Percentiles rank a stretch among this genome's conserved stretches.
phyloP scores from a whole-genome alignment of 2,329 filamentous ascomycete genomes.

The Xylariaceae sp. region DNA sequence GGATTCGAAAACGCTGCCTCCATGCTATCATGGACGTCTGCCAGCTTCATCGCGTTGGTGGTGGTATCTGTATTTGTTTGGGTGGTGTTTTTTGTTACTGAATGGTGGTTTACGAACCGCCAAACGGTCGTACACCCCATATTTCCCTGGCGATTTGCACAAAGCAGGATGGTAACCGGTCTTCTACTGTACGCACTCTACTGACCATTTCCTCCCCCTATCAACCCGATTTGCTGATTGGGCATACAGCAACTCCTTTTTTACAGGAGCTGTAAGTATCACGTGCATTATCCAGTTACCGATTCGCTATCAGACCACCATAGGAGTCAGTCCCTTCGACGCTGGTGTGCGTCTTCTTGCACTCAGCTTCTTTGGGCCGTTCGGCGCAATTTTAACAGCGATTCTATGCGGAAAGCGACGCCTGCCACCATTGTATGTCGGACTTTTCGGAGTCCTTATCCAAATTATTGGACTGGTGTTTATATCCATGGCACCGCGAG shows the following conservation, averaged over 20 bases:
- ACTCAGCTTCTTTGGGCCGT: slow-evolving; percentile 10
- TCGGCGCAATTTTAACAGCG: slow-evolving; percentile 9
- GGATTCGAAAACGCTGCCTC: background rate
- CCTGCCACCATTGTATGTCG: slow-evolving; percentile 14
- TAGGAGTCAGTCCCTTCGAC: slow-evolving; percentile 12
- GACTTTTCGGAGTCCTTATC: slow-evolving; percentile 5
- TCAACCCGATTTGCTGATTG: background rate
- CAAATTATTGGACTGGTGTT: slow-evolving; percentile 14
- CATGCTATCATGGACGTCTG: background rate
- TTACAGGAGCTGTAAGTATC: slow-evolving; percentile 16
- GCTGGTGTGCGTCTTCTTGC: slow-evolving; percentile 16
- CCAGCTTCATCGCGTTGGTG: background rate
- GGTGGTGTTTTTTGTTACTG: background rate
- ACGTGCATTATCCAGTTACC: slow-evolving; percentile 16
- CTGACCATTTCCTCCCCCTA: background rate
- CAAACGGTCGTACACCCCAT: background rate
- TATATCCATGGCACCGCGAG: slow-evolving; percentile 2
- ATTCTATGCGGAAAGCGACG: slow-evolving; percentile 8
- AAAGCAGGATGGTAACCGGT: slow-evolving; percentile 11
- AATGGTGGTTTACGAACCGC: background rate
- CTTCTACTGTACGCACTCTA: slow-evolving; percentile 10
- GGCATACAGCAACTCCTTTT: slow-evolving; percentile 14
- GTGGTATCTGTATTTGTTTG: background rate
- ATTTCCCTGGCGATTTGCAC: background rate
- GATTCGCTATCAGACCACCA: slow-evolving; percentile 16